Conservation (phyloP, 352 stramenopile genomes). For the Globisporangium okanoganense region DNA sequence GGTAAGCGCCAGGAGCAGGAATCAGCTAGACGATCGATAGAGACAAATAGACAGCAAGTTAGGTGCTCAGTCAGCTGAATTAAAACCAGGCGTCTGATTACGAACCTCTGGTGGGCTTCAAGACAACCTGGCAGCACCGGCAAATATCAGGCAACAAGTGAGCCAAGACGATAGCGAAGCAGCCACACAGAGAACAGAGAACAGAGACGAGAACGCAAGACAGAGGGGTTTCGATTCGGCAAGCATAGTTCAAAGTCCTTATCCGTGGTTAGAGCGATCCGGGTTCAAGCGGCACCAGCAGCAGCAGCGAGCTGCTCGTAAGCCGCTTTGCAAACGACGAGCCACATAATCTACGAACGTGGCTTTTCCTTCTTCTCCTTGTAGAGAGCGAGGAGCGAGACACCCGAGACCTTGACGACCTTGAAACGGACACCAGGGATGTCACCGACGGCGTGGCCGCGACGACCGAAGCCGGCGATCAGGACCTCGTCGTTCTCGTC, state of each 20-base stretch:
- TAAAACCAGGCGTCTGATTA: too few species aligned
- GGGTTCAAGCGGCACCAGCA: constrained; percentile 3
- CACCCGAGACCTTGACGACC: constrained; percentile 99
- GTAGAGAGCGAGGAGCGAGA: constrained; percentile 99
- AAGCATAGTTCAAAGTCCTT: constrained; percentile 22
- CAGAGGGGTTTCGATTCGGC: constrained; percentile 6
- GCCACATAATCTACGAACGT: constrained; percentile 89
- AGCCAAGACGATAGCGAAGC: neutral
- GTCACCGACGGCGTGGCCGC: constrained; percentile 99
- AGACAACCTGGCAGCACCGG: too few species aligned
- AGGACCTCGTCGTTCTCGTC: constrained; percentile 99
- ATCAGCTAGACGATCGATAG: constrained; percentile 12
- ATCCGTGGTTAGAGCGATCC: constrained; percentile 17
- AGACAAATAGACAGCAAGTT: neutral
- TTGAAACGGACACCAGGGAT: constrained; percentile 99
- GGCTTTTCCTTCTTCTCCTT: constrained; percentile 99
- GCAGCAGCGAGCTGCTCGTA: neutral
- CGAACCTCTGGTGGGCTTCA: too few species aligned
- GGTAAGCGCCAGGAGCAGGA: neutral
- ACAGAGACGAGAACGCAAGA: neutral
- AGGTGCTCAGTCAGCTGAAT: neutral
- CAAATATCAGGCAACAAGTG: too few species aligned
- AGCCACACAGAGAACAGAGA: neutral
- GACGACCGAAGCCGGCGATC: constrained; percentile 99
- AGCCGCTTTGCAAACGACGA: neutral